Percentiles rank a stretch among this genome's conserved stretches.
Conservation (phyloP, 345 rosid genomes). For the Eucalyptus tenuipes region DNA sequence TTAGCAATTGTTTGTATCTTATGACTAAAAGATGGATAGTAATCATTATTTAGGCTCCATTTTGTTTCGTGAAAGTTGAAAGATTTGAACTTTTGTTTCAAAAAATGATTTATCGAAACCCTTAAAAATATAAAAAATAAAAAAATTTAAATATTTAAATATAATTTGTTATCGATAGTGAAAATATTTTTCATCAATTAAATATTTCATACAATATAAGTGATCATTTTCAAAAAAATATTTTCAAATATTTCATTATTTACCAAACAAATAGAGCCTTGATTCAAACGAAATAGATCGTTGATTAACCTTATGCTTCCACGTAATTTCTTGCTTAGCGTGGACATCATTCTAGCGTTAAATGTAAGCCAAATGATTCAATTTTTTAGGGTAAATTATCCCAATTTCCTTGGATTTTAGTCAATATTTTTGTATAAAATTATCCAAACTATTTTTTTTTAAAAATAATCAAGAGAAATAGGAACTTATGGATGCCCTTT, state of each 20-base stretch:
- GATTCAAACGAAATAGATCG: accelerated
- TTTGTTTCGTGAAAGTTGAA: neutral
- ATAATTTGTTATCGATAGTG: accelerated
- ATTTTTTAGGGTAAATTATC: neutral
- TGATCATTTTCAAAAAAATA: neutral
- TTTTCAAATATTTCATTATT: neutral
- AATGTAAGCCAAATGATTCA: neutral
- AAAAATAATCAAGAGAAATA: neutral
- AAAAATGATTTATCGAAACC: accelerated
- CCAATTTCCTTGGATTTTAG: neutral
- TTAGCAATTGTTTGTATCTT: neutral
- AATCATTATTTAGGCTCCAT: neutral
- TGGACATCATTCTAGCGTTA: accelerated
- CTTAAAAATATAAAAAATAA: no score
- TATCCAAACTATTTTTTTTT: neutral
- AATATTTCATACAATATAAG: accelerated
- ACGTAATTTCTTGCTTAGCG: accelerated
- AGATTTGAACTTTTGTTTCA: no score
- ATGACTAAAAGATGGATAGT: neutral
- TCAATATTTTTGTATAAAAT: neutral
- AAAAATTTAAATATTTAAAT: accelerated
- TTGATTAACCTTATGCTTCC: accelerated
- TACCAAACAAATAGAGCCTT: accelerated
- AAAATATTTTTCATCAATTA: neutral
- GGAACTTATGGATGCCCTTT: neutral